Evolutionary conservation across 1,284 basidiomycete genomes (phyloP), one percentile per base, ranked within the genome.

Genomic region (Rhodotorula sp.): DNA sequence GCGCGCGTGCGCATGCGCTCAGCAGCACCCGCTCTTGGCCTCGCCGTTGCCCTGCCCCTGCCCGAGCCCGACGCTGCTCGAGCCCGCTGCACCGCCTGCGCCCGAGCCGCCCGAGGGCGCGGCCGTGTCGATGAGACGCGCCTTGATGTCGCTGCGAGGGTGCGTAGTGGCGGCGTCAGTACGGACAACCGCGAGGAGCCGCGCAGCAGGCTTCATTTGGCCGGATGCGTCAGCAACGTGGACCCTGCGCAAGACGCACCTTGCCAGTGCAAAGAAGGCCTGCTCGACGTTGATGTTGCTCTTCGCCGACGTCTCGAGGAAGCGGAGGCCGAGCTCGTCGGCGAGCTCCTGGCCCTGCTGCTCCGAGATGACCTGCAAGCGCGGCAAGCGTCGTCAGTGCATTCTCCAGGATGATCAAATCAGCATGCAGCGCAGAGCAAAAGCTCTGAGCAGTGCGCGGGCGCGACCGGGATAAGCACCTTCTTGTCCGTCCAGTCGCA

Each of bases 221-320:
- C 52, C 19, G 25, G 64, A 34, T 34, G 34, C 34, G 34, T 34
- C 34, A 5, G 5, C 3, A 34, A 34, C 34, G 34, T 34, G 34
- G 34, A 34, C 34, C 34, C 34, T 34, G 34, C 34, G 34, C 34
- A 34, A 34, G 34, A 80, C 89, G 76, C 70, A 95, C 93, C 95
- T 88, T 50, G 97, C 96, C 69, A 99, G 87, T 19, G 91, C 92
- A 83, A 99, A 98, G 87, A 99, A 99, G 4, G 97, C 96, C 79
- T 98, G 95, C 84, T 99, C 97, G 27, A 99, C 97, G 74, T 95
- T 94, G 72, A 97, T 91, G 82, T 98, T 99, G 63, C 92, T 87
- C 86, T 99, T 99, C 65, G 97, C 97, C 46, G 91, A 94, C 12
- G 97, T 99, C 85, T 99, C 97, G 87, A 99, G 91, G 83, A 98